These are phyloP conservation scores for Penicillium bialowiezense DNA, from an alignment of 495 filamentous ascomycete genomes.

Conservation along the genomic window DNA sequence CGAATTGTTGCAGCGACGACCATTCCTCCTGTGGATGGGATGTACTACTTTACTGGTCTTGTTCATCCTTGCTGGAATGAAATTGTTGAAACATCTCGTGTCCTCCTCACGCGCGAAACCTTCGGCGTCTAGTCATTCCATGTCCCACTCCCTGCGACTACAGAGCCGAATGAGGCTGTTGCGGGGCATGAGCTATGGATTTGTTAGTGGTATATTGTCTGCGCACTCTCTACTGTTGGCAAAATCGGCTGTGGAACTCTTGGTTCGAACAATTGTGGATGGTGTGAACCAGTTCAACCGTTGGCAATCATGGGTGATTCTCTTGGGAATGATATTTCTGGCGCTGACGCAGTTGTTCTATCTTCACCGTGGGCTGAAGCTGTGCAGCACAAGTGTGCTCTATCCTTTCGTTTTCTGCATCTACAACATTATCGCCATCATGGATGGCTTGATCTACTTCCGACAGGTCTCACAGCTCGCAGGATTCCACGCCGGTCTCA, in stretches of 20 bases:
- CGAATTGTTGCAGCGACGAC: constrained; percentile 63
- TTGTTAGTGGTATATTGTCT: constrained; percentile 87
- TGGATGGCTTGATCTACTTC: constrained; percentile 98
- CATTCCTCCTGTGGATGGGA: constrained; percentile 92
- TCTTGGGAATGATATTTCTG: constrained; percentile 75
- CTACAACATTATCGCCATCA: constrained; percentile 98
- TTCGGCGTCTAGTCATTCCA: constrained; percentile 36
- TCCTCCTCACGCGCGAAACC: constrained; percentile 33
- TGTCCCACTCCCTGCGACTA: constrained; percentile 31
- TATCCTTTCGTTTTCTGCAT: constrained; percentile 99
- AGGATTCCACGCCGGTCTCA: constrained; percentile 73
- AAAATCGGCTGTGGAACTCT: constrained; percentile 93
- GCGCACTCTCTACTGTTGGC: constrained; percentile 91
- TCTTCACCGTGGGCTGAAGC: constrained; percentile 86
- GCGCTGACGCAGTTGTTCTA: constrained; percentile 94
- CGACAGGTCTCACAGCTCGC: constrained; percentile 77
- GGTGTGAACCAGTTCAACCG: constrained; percentile 90
- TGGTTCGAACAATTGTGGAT: constrained; percentile 90
- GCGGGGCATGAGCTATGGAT: constrained; percentile 83
- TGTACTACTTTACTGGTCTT: constrained; percentile 70
- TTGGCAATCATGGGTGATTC: constrained; percentile 95
- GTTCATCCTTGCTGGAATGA: constrained; percentile 60
- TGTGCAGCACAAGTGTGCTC: constrained; percentile 92
- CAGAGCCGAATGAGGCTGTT: constrained; percentile 67
- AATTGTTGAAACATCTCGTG: constrained; percentile 52